These are phyloP conservation scores for Penicillium alfredii DNA, from an alignment of 495 filamentous ascomycete genomes.

Conservation along the genomic window DNA sequence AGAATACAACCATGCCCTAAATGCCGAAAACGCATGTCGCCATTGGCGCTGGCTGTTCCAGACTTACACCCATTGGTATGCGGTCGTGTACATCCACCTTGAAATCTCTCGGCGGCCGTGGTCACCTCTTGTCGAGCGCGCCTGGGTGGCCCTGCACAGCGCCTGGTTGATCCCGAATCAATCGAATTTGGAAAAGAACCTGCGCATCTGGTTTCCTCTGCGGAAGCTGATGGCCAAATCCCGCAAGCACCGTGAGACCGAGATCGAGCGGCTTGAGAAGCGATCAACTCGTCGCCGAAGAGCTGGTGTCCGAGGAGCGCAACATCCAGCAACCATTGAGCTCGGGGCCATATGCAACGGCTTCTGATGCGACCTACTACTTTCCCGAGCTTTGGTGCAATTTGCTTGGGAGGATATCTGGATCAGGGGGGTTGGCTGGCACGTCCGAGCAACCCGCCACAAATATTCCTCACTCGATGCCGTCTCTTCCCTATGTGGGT, in stretches of 20 bases:
- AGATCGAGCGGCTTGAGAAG: constrained; percentile 32
- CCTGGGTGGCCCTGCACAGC: constrained; percentile 49
- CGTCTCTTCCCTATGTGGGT: no score
- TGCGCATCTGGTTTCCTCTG: constrained; percentile 49
- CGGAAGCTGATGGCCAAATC: constrained; percentile 47
- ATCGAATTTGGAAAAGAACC: constrained; percentile 30
- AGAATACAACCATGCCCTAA: constrained; percentile 49
- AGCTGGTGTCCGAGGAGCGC: constrained; percentile 28
- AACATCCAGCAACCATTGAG: constrained; percentile 26
- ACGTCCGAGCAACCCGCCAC: not conserved
- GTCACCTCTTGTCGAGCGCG: constrained; percentile 46
- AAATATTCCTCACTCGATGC: not conserved
- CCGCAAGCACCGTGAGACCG: constrained; percentile 36
- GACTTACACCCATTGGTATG: constrained; percentile 57
- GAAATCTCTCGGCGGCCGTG: constrained; percentile 46
- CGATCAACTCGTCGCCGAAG: constrained; percentile 22
- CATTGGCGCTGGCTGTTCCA: constrained; percentile 58
- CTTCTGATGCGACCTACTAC: constrained; percentile 13
- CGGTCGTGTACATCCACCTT: constrained; percentile 49
- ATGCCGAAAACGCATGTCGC: constrained; percentile 38
- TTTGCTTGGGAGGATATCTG: no score
- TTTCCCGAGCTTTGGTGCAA: constrained; percentile 37
- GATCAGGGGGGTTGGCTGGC: no score
- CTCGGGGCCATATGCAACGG: constrained; percentile 22
- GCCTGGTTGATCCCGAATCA: constrained; percentile 39